Conservation (phyloP, 2,329 filamentous ascomycete species). For the Thermoascus crustaceus region DNA sequence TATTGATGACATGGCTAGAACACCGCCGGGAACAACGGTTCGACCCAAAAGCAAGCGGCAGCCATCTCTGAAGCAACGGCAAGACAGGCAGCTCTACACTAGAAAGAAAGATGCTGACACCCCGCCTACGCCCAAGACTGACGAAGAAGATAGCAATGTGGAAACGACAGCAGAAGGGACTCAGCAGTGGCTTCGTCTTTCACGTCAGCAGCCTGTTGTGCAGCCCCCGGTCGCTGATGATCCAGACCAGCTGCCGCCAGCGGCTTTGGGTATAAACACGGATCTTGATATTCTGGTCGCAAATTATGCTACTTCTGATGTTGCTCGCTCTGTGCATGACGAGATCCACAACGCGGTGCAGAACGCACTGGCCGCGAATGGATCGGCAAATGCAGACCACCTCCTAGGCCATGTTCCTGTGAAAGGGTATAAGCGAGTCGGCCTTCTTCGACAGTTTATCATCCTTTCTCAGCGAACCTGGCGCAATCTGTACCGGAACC, state of each 20-base stretch:
- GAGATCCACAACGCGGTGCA: constrained; percentile 67
- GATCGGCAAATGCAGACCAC: constrained; percentile 51
- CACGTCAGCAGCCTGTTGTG: constrained; percentile 45
- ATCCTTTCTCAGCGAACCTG: constrained; percentile 88
- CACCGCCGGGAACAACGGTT: constrained; percentile 51
- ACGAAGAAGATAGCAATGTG: constrained; percentile 50
- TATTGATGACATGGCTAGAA: constrained; percentile 57
- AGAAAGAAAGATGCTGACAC: constrained; percentile 59
- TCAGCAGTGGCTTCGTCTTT: constrained; percentile 54
- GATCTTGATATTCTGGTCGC: constrained; percentile 76
- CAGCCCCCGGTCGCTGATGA: constrained; percentile 62
- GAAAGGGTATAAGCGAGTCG: constrained; percentile 73
- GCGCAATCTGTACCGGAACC: constrained; percentile 95
- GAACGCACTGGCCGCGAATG: constrained; percentile 59
- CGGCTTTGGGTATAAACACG: constrained; percentile 54
- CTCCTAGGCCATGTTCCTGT: constrained; percentile 45
- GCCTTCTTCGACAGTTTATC: constrained; percentile 71
- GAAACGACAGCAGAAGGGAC: constrained; percentile 44
- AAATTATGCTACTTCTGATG: constrained; percentile 68
- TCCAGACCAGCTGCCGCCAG: constrained; percentile 51
- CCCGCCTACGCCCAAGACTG: constrained; percentile 53
- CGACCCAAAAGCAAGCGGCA: constrained; percentile 63
- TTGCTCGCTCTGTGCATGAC: constrained; percentile 63
- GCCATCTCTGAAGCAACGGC: constrained; percentile 73
- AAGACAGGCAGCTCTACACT: constrained; percentile 86